Evolutionary conservation across 2,329 filamentous ascomycete species (phyloP).

Genomic region (Diaporthe capsici): DNA sequence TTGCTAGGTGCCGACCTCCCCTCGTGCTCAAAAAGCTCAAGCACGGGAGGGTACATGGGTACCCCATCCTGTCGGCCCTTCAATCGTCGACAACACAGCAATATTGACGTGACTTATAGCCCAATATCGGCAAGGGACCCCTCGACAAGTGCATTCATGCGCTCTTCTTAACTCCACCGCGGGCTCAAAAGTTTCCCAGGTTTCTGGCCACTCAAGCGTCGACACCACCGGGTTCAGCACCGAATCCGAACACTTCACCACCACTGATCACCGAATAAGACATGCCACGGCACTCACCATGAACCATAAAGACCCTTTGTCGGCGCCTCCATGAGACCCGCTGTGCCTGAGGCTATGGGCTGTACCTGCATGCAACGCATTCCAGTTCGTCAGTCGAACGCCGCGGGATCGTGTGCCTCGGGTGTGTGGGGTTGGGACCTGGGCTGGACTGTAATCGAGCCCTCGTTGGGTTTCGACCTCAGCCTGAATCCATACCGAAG

Average conservation of each 20-base stretch:
- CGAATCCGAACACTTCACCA: constrained; percentile 27
- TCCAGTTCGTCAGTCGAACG: constrained; percentile 7
- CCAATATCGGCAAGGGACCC: constrained; percentile 15
- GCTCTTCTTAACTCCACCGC: constrained; percentile 17
- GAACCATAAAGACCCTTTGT: constrained; percentile 27
- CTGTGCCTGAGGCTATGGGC: constrained; percentile 25
- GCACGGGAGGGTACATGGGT: constrained; percentile 22
- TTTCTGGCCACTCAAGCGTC: constrained; percentile 14
- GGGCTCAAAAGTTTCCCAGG: constrained; percentile 24
- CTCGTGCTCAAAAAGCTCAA: constrained; percentile 20
- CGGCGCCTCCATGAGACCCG: constrained; percentile 17
- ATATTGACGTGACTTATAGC: constrained; percentile 36
- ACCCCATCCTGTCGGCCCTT: constrained; percentile 20
- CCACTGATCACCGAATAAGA: constrained; percentile 18
- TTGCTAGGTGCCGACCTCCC: constrained; percentile 15
- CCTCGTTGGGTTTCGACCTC: neutral
- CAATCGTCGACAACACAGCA: constrained; percentile 29
- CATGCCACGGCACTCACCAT: constrained; percentile 11
- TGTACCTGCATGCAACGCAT: constrained; percentile 41
- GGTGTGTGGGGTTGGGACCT: constrained; percentile 3
- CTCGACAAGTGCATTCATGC: constrained; percentile 35
- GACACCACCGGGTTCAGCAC: constrained; percentile 18
- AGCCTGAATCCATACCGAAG: constrained; percentile 9
- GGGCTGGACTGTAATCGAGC: neutral
- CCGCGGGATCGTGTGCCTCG: neutral